Conservation (phyloP, 495 filamentous ascomycete genomes). For the Apodospora peruviana region DNA sequence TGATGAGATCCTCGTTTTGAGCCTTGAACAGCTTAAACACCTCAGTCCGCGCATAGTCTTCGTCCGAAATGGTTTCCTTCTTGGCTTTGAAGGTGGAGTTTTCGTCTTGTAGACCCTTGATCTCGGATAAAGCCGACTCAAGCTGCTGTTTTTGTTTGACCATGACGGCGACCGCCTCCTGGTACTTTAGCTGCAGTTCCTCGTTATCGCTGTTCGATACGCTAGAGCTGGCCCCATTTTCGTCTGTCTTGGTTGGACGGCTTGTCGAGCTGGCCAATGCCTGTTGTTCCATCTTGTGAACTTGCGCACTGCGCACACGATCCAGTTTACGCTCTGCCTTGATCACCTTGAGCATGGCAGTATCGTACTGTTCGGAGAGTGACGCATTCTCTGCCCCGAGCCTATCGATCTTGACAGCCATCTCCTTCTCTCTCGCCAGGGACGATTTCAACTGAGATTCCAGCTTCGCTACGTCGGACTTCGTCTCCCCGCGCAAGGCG, state of each 20-base stretch:
- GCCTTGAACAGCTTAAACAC: conserved; percentile 86
- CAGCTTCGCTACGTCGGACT: conserved; percentile 63
- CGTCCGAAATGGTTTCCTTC: conserved; percentile 69
- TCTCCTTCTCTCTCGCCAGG: conserved; percentile 74
- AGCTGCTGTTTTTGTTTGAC: conserved; percentile 84
- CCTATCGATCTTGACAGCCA: conserved; percentile 69
- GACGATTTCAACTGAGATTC: conserved; percentile 68
- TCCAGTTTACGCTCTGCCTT: conserved; percentile 92
- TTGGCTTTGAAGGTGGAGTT: conserved; percentile 58
- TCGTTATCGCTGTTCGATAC: conserved; percentile 57
- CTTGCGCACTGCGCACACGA: conserved; percentile 75
- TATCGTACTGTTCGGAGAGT: conserved; percentile 75
- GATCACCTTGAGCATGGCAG: conserved; percentile 83
- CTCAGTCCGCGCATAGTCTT: conserved; percentile 88
- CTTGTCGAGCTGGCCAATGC: conserved; percentile 59
- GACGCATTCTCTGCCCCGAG: conserved; percentile 74
- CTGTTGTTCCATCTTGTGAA: conserved; percentile 89
- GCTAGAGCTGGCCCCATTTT: conserved; percentile 51
- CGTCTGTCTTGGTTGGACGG: conserved; percentile 46
- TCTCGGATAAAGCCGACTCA: conserved; percentile 69
- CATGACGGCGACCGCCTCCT: conserved; percentile 65
- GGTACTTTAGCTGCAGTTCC: conserved; percentile 52
- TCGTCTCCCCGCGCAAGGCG: conserved; percentile 36
- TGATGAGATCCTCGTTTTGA: conserved; percentile 88
- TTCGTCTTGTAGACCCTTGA: conserved; percentile 70